A percentile compares a stretch with the other conserved stretches of the same genome.
Evolutionary conservation across 331 rosid species (phyloP).

Genomic region (Rosa hybrid): DNA sequence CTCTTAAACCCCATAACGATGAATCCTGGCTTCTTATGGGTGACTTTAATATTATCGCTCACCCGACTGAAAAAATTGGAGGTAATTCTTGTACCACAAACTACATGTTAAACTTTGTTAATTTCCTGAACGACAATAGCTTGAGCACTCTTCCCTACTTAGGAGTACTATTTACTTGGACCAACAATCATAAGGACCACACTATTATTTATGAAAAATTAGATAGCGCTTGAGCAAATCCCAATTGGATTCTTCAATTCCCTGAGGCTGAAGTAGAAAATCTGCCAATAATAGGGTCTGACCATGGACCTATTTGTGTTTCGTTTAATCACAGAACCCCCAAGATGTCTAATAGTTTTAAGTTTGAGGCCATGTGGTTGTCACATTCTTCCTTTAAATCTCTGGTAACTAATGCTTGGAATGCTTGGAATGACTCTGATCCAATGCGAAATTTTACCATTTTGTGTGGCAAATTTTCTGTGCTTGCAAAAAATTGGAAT

Average conservation of each 20-base stretch:
- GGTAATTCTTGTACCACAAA: accelerated
- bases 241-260: background rate
- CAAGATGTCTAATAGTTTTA: background rate
- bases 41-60: background rate
- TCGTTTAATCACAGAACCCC: too few species aligned
- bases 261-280: too few species aligned
- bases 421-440: background rate
- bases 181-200: background rate
- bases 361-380: background rate
- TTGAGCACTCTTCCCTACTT: background rate
- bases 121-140: background rate
- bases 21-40: background rate
- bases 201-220: background rate
- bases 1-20: background rate
- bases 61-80: background rate
- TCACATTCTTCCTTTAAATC: background rate
- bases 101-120: background rate
- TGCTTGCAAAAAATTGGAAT: background rate
- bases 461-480: background rate
- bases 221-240: background rate
- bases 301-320: too few species aligned
- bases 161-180: background rate
- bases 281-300: too few species aligned
- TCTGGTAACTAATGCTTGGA: background rate
- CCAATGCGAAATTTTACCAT: background rate